Percentiles rank a stretch among this genome's conserved stretches.
Conservation (phyloP, 2,329 filamentous ascomycete genomes). For the Thielaviopsis punctulata region DNA sequence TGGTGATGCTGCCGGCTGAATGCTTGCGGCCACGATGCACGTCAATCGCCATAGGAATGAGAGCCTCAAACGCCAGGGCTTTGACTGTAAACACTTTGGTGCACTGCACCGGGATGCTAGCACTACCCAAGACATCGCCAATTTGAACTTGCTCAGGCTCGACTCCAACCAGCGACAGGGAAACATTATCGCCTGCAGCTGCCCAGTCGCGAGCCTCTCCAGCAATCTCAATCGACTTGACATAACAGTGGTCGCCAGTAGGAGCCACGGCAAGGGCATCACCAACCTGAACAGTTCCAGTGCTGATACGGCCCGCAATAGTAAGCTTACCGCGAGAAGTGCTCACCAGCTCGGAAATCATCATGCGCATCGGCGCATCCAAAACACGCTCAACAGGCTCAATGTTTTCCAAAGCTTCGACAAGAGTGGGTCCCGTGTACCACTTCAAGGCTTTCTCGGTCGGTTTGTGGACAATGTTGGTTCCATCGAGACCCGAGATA, state of each 20-base stretch:
- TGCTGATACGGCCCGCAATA: conserved; percentile 69
- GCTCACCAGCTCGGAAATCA: conserved; percentile 74
- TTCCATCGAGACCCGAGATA: conserved; percentile 74
- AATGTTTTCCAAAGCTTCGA: conserved; percentile 72
- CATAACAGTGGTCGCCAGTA: conserved; percentile 55
- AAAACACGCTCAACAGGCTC: conserved; percentile 52
- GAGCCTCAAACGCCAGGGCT: conserved; percentile 72
- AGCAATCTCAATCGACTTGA: conserved; percentile 70
- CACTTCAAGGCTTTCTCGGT: conserved; percentile 38
- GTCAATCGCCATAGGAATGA: conserved; percentile 79
- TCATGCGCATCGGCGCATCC: conserved; percentile 66
- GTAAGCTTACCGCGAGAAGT: conserved; percentile 65
- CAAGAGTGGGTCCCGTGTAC: conserved; percentile 65
- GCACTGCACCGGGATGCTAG: conserved; percentile 48
- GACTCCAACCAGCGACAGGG: conserved; percentile 69
- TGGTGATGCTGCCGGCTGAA: conserved; percentile 54
- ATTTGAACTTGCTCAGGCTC: conserved; percentile 66
- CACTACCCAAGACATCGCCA: conserved; percentile 73
- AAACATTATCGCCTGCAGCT: conserved; percentile 77
- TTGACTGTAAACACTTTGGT: conserved; percentile 64
- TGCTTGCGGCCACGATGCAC: conserved; percentile 76
- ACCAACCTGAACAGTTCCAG: conserved; percentile 69
- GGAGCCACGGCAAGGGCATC: conserved; percentile 69
- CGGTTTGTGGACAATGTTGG: conserved; percentile 54
- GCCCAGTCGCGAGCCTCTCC: conserved; percentile 65